Evolutionary conservation across 768 basidiomycete genomes (phyloP).

Genomic region (Macrocybe gigantea): DNA sequence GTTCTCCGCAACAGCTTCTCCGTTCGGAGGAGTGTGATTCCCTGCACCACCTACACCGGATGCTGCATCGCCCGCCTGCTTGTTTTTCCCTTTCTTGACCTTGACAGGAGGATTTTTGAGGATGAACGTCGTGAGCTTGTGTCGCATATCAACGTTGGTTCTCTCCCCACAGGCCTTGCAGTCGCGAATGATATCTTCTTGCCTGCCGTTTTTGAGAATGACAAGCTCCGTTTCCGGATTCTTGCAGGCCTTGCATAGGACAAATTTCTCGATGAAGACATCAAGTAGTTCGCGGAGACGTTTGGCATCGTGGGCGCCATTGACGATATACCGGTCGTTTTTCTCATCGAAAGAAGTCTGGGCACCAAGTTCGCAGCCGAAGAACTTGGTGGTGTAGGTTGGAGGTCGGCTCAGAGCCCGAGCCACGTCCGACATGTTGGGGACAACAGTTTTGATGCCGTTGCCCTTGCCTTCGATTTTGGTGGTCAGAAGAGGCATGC

Average conservation of each 20-base stretch:
- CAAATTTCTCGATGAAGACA: slow-evolving; percentile 96
- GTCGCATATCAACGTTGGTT: slow-evolving; percentile 90
- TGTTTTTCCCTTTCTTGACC: slow-evolving; percentile 66
- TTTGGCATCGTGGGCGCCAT: slow-evolving; percentile 88
- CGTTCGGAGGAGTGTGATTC: slow-evolving; percentile 13
- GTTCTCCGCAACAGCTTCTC: slow-evolving; percentile 33
- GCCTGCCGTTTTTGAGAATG: slow-evolving; percentile 76
- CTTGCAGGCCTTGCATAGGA: slow-evolving; percentile 96
- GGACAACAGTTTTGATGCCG: slow-evolving; percentile 98
- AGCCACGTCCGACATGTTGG: slow-evolving; percentile 98
- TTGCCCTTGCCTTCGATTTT: slow-evolving; percentile 99
- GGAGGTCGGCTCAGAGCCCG: slow-evolving; percentile 93
- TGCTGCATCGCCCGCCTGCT: slow-evolving; percentile 31
- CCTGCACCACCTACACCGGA: slow-evolving; percentile 17
- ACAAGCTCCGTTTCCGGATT: slow-evolving; percentile 97
- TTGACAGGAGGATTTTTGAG: slow-evolving; percentile 95
- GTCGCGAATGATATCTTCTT: slow-evolving; percentile 87
- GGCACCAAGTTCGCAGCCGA: slow-evolving; percentile 96
- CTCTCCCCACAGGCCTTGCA: slow-evolving; percentile 98
- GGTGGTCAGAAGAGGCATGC: slow-evolving; percentile 91
- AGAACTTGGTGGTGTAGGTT: slow-evolving; percentile 97
- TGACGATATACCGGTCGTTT: slow-evolving; percentile 97
- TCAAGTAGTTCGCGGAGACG: slow-evolving; percentile 95
- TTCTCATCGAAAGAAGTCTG: slow-evolving; percentile 96
- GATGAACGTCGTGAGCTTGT: slow-evolving; percentile 95